phyloP scores from a whole-genome alignment of 805 yeast species.

The Helenozyma baotianmanensis region DNA sequence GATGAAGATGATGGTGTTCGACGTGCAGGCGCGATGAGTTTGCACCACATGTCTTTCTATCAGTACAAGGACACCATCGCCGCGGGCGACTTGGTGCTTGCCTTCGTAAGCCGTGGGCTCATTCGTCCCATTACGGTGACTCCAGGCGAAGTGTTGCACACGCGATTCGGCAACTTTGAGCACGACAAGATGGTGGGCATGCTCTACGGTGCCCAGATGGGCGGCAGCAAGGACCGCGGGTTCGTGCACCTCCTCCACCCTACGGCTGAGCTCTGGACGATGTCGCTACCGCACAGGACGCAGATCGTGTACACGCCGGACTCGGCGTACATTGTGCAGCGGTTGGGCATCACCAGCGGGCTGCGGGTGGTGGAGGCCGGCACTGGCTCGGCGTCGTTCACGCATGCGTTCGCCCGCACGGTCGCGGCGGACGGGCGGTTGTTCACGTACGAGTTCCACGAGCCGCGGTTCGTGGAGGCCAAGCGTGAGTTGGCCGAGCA shows the following conservation, averaged over 20 bases:
- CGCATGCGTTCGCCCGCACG: slow-evolving; percentile 87
- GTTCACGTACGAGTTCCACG: slow-evolving; percentile 89
- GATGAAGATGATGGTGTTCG: too few relatives aligned
- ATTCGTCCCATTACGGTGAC: slow-evolving; percentile 69
- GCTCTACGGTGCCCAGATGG: slow-evolving; percentile 79
- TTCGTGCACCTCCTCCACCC: slow-evolving; percentile 87
- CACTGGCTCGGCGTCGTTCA: slow-evolving; percentile 94
- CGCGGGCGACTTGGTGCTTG: slow-evolving; percentile 83
- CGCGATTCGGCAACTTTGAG: slow-evolving; percentile 87
- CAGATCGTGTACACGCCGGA: slow-evolving; percentile 97
- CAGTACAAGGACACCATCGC: slow-evolving; percentile 63
- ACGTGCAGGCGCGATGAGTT: too few relatives aligned
- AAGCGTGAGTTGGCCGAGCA: slow-evolving; percentile 70
- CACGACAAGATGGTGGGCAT: slow-evolving; percentile 79
- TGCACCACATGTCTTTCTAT: slow-evolving; percentile 45
- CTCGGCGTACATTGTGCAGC: slow-evolving; percentile 82
- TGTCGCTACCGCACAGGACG: slow-evolving; percentile 94
- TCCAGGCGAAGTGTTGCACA: slow-evolving; percentile 61
- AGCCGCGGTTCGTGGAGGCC: slow-evolving; percentile 78
- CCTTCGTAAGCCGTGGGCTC: slow-evolving; percentile 76
- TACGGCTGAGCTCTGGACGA: slow-evolving; percentile 92
- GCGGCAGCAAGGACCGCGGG: slow-evolving; percentile 70
- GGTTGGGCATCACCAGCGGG: slow-evolving; percentile 70
- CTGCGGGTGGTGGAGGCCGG: slow-evolving; percentile 92
- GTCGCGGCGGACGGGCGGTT: slow-evolving; percentile 57